Base-by-base conservation (phyloP, 768 basidiomycete genomes). In the Psilocybe cubensis region DNA sequence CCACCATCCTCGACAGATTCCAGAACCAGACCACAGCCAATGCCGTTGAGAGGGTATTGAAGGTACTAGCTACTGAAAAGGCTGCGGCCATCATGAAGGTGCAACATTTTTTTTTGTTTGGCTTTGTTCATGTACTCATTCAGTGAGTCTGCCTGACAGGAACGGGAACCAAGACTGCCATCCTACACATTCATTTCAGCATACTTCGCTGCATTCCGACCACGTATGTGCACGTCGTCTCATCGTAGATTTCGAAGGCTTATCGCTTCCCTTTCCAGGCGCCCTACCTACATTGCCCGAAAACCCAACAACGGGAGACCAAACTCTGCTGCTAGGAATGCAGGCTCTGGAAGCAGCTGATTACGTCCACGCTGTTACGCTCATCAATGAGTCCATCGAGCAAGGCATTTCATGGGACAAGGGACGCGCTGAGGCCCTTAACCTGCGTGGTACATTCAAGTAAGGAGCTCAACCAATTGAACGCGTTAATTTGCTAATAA, bases 371-470 rank as follows among this genome's bases (percentile, higher is more conserved):
- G 84, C 92, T 0, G 76, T 94, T 27, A 80, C 87, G 1, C 74
- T 97, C 35, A 81, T 91, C 60, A 90, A 91, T 66, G 96, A 97
- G 71, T 83, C 95, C 2, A 74, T 98, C 33, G 88, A 87, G 25
- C 94, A 98, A 68, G 94, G 90, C 18, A 81, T 97, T 63, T 91
- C 91, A 41, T 87, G 82, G 76, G 79, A 87, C 45, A 74, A 69
- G 28, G 89, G 87, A 57, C 85, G 88, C 60, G 94, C 95, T 0
- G 92, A 95, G 68, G 96, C 95, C 0, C 76, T 92, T 63, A 98
- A 97, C 76, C 78, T 98, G 55, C 83, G 96, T 49, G 97, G 95
- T 49, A 98, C 96, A 1, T 99, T 96, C 88, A 92, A 94, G 91
- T 94, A 63, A 38, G 87, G 77, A 3, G 43, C 40, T 21, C 42